Conservation (phyloP, 2,329 filamentous ascomycete species). For the Claviceps paspali region DNA sequence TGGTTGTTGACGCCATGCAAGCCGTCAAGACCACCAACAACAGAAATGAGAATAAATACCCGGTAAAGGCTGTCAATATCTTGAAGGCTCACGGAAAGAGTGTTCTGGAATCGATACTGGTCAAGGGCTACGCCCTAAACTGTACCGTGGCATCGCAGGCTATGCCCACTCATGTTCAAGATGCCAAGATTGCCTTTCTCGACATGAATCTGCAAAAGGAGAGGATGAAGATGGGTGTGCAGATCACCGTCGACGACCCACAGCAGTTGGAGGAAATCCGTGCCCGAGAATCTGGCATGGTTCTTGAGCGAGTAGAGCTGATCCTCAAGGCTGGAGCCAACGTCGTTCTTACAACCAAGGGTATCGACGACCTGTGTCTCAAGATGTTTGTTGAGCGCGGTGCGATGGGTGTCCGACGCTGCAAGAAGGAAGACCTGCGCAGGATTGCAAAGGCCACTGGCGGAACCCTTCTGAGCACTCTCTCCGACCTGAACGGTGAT, state of each 20-base stretch:
- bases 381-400: slow-evolving; percentile 92
- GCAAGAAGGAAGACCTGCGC: slow-evolving; percentile 96
- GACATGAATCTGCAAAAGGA: slow-evolving; percentile 99
- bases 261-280: slow-evolving; percentile 96
- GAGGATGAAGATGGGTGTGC: slow-evolving; percentile 96
- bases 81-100: slow-evolving; percentile 97
- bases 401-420: slow-evolving; percentile 87
- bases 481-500: slow-evolving; percentile 94
- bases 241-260: slow-evolving; percentile 95
- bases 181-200: slow-evolving; percentile 91
- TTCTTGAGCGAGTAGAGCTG: slow-evolving; percentile 89
- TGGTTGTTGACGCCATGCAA: slow-evolving; percentile 93
- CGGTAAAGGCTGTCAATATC: slow-evolving; percentile 97
- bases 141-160: slow-evolving; percentile 97
- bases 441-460: slow-evolving; percentile 94
- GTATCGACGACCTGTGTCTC: slow-evolving; percentile 88
- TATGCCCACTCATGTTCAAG: slow-evolving; percentile 82
- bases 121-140: slow-evolving; percentile 96
- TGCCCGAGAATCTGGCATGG: slow-evolving; percentile 79
- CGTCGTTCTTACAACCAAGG: slow-evolving; percentile 92
- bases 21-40: slow-evolving; percentile 89
- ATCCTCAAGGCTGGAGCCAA: slow-evolving; percentile 96
- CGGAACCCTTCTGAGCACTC: slow-evolving; percentile 78
- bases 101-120: slow-evolving; percentile 68
- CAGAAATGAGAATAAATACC: slow-evolving; percentile 84